Percentiles rank a stretch among this genome's conserved stretches.
Conservation (phyloP, 805 yeast genomes). For the Schwanniomyces sp. region DNA sequence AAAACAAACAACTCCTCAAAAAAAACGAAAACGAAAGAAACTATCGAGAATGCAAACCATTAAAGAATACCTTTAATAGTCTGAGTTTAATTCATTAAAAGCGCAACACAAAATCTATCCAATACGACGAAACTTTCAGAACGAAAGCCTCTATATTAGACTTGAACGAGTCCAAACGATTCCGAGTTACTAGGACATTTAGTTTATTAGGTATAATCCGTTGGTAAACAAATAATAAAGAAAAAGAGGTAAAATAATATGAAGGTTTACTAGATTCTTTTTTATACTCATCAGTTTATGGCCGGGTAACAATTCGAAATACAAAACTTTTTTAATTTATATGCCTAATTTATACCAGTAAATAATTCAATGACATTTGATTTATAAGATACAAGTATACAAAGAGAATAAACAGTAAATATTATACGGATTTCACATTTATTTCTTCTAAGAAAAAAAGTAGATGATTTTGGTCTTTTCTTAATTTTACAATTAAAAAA, state of each 20-base stretch:
- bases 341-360: neutral
- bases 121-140: constrained; percentile 14
- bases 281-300: neutral
- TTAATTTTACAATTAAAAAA: constrained; percentile 1
- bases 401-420: constrained; percentile 5
- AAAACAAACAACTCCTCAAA: constrained; percentile 24
- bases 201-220: constrained; percentile 31
- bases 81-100: constrained; percentile 11
- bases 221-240: constrained; percentile 28
- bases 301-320: neutral
- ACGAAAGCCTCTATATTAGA: constrained; percentile 15
- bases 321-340: neutral
- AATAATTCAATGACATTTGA: constrained; percentile 12
- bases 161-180: constrained; percentile 1
- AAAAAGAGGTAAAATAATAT: constrained; percentile 1
- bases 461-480: constrained; percentile 3
- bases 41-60: constrained; percentile 11
- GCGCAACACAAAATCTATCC: constrained; percentile 7
- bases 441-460: constrained; percentile 8
- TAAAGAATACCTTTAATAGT: constrained; percentile 16
- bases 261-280: neutral
- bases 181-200: constrained; percentile 12
- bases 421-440: constrained; percentile 14
- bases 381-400: constrained; percentile 17
- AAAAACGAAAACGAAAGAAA: constrained; percentile 9